Evolutionary conservation across 1,139 yeast species (phyloP).

Genomic region (Geotrichum restrictum): DNA sequence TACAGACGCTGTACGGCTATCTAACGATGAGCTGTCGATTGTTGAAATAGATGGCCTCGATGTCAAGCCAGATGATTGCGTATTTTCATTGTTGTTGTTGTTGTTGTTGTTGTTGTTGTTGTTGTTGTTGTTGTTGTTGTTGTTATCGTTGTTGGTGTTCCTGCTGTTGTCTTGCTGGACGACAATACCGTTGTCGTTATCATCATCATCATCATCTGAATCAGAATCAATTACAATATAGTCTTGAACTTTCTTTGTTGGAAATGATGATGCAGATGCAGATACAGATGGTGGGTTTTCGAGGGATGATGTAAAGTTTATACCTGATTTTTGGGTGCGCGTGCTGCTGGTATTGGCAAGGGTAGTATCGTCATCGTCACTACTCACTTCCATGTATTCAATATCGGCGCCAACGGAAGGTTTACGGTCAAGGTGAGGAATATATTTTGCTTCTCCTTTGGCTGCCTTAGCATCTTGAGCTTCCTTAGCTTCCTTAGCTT

Average conservation of each 20-base stretch:
- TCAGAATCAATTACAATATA: neutral
- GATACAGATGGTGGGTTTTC: neutral
- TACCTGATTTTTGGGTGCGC: neutral
- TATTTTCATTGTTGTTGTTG: neutral
- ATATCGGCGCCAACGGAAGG: neutral
- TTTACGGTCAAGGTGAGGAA: neutral
- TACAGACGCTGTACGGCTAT: neutral
- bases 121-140: neutral
- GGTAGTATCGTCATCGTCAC: constrained; percentile 3
- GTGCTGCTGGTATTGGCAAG: neutral
- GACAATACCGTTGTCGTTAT: neutral
- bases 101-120: neutral
- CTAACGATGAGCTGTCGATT: neutral
- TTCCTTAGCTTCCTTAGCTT: no score
- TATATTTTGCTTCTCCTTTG: neutral
- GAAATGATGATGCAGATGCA: neutral
- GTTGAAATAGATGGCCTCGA: neutral
- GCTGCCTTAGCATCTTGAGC: neutral
- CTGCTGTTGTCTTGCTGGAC: neutral
- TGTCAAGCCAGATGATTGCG: neutral
- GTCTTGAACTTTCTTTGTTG: neutral
- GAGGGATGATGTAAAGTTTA: neutral
- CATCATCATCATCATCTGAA: neutral
- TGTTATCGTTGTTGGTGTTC: neutral
- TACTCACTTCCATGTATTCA: constrained; percentile 10